Evolutionary conservation across 75 land plant species (phyloP).

Genomic region (Sequoia sempervirens): DNA sequence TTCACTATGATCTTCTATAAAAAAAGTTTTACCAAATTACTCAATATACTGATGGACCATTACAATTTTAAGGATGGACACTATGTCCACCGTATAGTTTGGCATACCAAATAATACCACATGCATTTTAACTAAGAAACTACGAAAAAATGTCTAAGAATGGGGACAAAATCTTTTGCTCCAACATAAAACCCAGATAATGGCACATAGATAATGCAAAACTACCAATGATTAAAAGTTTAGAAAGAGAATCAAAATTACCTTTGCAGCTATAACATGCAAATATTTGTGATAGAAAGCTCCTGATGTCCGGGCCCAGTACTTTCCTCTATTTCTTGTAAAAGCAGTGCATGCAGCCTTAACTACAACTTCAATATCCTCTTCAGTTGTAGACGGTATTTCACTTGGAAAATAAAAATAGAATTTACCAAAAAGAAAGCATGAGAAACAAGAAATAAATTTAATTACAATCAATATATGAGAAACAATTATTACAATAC

Average conservation of each 20-base stretch:
- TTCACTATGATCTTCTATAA: not conserved
- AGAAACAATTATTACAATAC: not conserved
- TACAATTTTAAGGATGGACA: not conserved
- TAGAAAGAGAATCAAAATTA: no score
- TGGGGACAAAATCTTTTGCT: no score
- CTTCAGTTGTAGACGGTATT: slow-evolving; percentile 89
- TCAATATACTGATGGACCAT: no score
- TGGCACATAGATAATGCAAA: no score
- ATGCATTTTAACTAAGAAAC: no score
- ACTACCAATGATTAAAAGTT: no score
- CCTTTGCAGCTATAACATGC: slow-evolving; percentile 95
- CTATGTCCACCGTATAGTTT: not conserved
- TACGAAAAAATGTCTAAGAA: no score
- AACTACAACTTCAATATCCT: slow-evolving; percentile 88
- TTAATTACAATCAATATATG: not conserved
- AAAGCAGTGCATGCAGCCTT: slow-evolving; percentile 80
- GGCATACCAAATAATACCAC: not conserved
- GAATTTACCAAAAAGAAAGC: not conserved
- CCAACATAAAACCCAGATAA: no score
- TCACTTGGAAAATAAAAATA: slow-evolving; percentile 44
- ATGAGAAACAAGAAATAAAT: slow-evolving; percentile 1
- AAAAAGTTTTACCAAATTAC: not conserved
- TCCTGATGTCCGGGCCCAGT: slow-evolving; percentile 80
- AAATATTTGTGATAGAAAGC: slow-evolving; percentile 82
- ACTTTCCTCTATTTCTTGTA: slow-evolving; percentile 65